Evolutionary conservation across 2,329 filamentous ascomycete species (phyloP), one percentile per base, ranked within the genome.

Genomic region (Calycina herbarum): DNA sequence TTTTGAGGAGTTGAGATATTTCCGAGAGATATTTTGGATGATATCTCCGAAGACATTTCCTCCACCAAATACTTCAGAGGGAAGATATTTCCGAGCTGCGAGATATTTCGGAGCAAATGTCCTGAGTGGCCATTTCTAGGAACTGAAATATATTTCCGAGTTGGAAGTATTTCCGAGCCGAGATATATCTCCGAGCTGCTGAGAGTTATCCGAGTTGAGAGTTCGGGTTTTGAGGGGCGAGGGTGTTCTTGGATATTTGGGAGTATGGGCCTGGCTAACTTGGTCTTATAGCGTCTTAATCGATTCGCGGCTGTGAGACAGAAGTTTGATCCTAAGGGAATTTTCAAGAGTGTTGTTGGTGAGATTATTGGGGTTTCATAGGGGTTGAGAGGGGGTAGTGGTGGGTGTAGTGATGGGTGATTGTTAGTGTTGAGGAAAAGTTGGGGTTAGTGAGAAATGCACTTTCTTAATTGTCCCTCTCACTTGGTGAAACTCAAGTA

Each of bases 341-440:
- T 70, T 10, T 70, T 70, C 54, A 68, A 68, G 61, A 70, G 68
- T 62, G 62, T 70, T 5, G 61, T 67, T 6, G 68, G 68, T 6
- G 59, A 70, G 20, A 70, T 67, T 27, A 67, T 70, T n/a, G 67
- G 67, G 4, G 66, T 66, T 24, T 59, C 66, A 40, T 69, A 65
- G 24, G 17, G 42, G 17, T n/a, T n/a, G 42, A 7, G 15, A 33
- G n/a, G 3, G 42, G 42, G 15, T 45, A 7, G n/a, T 45, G 42
- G 7, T n/a, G n/a, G 20, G n/a, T 24, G 3, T 24, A 51, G 8
- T 4, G 17, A n/a, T 7, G 42, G 42, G 42, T 8, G n/a, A 7
- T 29, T 29, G 27, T 29, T 20, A 2, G 11, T 48, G 15, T n/a
- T n/a, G 42, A 2, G n/a, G 15, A n/a, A 48, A 48, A 20, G n/a